Evolutionary conservation across 805 yeast genomes (phyloP), one percentile per base, ranked within the genome.

Genomic region (Starmera caribaea): DNA sequence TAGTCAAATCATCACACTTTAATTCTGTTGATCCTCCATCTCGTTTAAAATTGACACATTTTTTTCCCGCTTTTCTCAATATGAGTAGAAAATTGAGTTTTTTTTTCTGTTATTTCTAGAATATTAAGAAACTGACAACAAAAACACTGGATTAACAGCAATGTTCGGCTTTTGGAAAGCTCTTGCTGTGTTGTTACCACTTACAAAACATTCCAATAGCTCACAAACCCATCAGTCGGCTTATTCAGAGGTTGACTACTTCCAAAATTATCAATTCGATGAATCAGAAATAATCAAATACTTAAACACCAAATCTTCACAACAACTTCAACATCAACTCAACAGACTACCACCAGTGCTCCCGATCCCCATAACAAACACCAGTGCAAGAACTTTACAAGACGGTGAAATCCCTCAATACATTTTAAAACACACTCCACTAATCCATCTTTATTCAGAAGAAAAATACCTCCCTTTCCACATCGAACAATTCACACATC

Each of bases 381-480:
- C 3, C 26, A 30, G 15, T 1, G 59, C 76, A 40, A 53, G 68
- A 24, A 65, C 72, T 1, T 40, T 76, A 12, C 43, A 49, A 14
- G 58, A 63, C 34, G 84, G 85, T 1, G 76, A 73, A 38, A 68
- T 83, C 3, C 94, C 92, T 0, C 55, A 56, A 8, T 83, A 75
- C 57, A 81, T 79, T 2, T 46, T 75, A 3, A 79, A 81, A 34
- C 69, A 71, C 53, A 75, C 83, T 4, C 97, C 98, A 0, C 62
- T 79, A 39, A 89, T 90, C 3, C 85, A 86, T 54, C 65, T 90
- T 10, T 89, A 90, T 62, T 79, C 94, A 1, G 98, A 90, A 54
- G 98, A 90, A 51, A 61, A 67, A 39, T 90, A 89, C 54, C 65
- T 82, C 48, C 96, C 98, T 0, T 86, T 86, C 50, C 94, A 87